Evolutionary conservation across 2,329 filamentous ascomycete species (phyloP).

Genomic region (Pseudogymnoascus sp.): DNA sequence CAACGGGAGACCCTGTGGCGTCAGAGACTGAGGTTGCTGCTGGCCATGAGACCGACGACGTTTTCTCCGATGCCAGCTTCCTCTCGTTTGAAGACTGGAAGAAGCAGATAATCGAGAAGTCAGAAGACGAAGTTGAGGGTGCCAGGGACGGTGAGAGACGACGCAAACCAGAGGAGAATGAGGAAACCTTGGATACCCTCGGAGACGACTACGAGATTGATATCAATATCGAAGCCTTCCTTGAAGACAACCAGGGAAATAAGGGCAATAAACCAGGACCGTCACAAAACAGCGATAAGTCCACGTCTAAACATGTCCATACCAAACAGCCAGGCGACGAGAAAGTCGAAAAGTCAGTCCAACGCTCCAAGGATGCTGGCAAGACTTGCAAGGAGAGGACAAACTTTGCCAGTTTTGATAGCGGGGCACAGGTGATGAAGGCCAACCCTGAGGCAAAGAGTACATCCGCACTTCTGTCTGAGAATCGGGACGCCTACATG

Average conservation of each 20-base stretch:
- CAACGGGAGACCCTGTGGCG: constrained; percentile 2
- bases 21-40: neutral
- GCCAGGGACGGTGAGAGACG: constrained; percentile 44
- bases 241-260: constrained; percentile 29
- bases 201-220: constrained; percentile 88
- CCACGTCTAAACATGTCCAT: constrained; percentile 15
- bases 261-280: constrained; percentile 16
- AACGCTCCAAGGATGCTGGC: constrained; percentile 82
- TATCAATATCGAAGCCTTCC: constrained; percentile 62
- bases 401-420: constrained; percentile 96
- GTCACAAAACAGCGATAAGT: constrained; percentile 22
- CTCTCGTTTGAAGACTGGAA: constrained; percentile 99
- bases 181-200: constrained; percentile 68
- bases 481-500: constrained; percentile 99
- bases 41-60: constrained; percentile 47
- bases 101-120: constrained; percentile 80
- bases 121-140: constrained; percentile 56
- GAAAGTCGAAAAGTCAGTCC: constrained; percentile 25
- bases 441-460: constrained; percentile 83
- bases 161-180: constrained; percentile 48
- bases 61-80: constrained; percentile 73
- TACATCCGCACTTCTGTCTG: constrained; percentile 78
- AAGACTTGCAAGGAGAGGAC: constrained; percentile 97
- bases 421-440: constrained; percentile 87
- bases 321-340: constrained; percentile 11